Conservation (phyloP, 2,329 filamentous ascomycete species). For the Aspergillus alliaceus region DNA sequence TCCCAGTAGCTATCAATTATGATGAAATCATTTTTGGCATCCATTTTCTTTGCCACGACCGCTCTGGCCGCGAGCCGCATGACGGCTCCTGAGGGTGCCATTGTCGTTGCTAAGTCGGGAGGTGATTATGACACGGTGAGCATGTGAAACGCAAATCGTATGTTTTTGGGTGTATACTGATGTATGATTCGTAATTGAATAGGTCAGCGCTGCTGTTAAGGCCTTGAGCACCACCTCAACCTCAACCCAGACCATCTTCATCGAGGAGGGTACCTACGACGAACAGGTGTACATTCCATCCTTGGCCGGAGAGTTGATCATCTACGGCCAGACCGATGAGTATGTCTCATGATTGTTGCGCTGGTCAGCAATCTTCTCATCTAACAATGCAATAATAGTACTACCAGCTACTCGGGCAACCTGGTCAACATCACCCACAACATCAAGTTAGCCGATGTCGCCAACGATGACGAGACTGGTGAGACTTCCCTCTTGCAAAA, state of each 20-base stretch:
- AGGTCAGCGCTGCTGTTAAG: slow-evolving; percentile 51
- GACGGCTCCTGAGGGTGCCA: slow-evolving; percentile 23
- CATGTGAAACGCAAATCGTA: neutral
- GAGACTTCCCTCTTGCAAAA: neutral
- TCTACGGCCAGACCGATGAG: slow-evolving; percentile 59
- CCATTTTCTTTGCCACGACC: slow-evolving; percentile 14
- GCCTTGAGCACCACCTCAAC: slow-evolving; percentile 56
- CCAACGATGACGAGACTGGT: slow-evolving; percentile 23
- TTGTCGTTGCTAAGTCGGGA: slow-evolving; percentile 26
- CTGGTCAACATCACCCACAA: slow-evolving; percentile 54
- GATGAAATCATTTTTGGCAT: slow-evolving; percentile 10
- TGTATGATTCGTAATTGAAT: neutral
- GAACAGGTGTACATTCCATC: slow-evolving; percentile 59
- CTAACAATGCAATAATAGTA: slow-evolving; percentile 37
- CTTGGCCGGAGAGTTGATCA: slow-evolving; percentile 51
- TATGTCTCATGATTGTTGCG: neutral
- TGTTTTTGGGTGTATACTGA: neutral
- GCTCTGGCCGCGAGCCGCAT: slow-evolving; percentile 24
- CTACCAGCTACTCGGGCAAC: slow-evolving; percentile 53
- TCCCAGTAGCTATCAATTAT: neutral
- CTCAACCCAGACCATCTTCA: slow-evolving; percentile 60
- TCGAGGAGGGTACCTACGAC: slow-evolving; percentile 60
- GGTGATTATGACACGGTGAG: slow-evolving; percentile 22
- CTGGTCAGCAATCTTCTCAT: neutral
- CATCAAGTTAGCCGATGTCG: slow-evolving; percentile 11